Evolutionary conservation across 345 rosid genomes (phyloP), one percentile per base, ranked within the genome.

Genomic region (Camelina sativa): DNA sequence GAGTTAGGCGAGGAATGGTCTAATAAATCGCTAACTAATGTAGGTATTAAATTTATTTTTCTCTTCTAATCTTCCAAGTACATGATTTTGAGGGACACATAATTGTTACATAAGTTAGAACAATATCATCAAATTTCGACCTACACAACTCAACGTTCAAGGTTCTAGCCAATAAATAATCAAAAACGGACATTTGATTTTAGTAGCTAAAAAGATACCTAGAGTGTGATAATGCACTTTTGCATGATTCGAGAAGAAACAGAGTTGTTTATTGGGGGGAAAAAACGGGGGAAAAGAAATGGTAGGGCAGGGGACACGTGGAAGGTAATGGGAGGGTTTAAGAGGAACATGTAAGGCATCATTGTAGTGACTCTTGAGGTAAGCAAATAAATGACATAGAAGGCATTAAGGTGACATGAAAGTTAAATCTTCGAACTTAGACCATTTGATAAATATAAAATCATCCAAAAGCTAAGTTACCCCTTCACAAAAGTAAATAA

Each of bases 321-420:
- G 66, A 66, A 65, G 12, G 16, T 47, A 48, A 46, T 8, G 32
- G 34, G 51, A 57, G 41, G 66, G 51, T 8, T 74, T 34, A 37
- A 20, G 6, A 23, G 8, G 62, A 47, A 64, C 69, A 73, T 62
- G 48, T 19, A 64, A 40, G 41, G 47, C 34, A 30, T 64, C 37
- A 53, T 10, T 46, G 41, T 74, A 57, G 72, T 65, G 78, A 65
- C 3, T 63, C 15, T 28, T 65, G 66, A 74, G 52, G 78, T 74
- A 74, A 74, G 78, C 78, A 74, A 47, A 65, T 61, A 57, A 57
- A 55, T 74, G 78, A 74, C 78, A 74, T 35, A 56, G 72, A 74
- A 74, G 60, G 78, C 78, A 74, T 74, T 65, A 74, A 57, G 52
- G 52, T 57, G 72, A 15, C 5, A 50, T 47, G 59, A 71, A 57